Conservation (phyloP, 768 basidiomycete genomes). For the Boletus huronensis region DNA sequence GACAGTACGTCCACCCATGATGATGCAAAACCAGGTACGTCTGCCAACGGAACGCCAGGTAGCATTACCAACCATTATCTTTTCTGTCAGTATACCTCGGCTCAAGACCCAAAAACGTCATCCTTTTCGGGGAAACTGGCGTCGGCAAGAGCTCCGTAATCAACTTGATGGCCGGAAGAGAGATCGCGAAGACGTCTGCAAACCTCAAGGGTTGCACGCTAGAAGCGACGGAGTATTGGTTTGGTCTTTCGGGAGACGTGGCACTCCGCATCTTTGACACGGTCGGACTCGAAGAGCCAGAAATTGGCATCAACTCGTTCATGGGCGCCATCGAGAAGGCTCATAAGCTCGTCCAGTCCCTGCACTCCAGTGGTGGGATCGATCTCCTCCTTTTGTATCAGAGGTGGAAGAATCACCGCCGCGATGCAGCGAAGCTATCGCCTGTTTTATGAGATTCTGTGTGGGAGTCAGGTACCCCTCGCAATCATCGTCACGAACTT, state of each 20-base stretch:
- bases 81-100: neutral
- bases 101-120: neutral
- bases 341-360: neutral
- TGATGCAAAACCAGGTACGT: neutral
- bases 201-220: conserved; percentile 1
- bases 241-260: neutral
- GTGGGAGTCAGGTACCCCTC: conserved; percentile 5
- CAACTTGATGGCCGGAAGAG: conserved; percentile 1
- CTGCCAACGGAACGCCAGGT: neutral
- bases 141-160: conserved; percentile 10
- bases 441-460: conserved; percentile 15
- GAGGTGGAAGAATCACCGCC: conserved; percentile 1
- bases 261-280: conserved; percentile 4
- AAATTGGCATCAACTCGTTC: neutral
- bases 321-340: conserved; percentile 12
- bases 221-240: neutral
- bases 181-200: neutral
- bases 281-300: conserved; percentile 10
- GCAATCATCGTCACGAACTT: conserved; percentile 14
- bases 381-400: conserved; percentile 17
- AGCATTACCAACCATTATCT: neutral
- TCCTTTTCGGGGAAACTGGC: conserved; percentile 11
- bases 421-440: conserved; percentile 9
- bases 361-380: conserved; percentile 6
- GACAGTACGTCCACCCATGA: neutral